Evolutionary conservation across 176 grass and related monocot genomes (phyloP), one percentile per base, ranked within the genome.

Genomic region (Typha latifolia): DNA sequence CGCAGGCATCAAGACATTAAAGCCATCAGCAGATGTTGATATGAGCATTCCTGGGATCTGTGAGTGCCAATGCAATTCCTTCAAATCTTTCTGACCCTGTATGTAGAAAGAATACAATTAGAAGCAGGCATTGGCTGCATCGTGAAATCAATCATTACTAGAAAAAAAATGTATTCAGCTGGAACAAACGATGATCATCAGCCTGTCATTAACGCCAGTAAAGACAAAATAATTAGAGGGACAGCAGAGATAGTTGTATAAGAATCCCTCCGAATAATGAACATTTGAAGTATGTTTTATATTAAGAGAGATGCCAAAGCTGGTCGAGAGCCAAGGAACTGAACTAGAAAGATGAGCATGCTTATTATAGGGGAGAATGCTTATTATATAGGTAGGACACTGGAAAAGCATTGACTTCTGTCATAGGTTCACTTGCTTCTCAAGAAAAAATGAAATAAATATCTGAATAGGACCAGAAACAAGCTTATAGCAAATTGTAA

Each of bases 51-150:
- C 76, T 49, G 92, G 92, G 73, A 96, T 91, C 69, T 91, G 88
- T 19, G 82, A 49, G 57, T 96, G 85, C 82, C 88, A 96, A 48
- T 96, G 92, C 82, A 96, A n/a, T 78, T 96, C 88, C 74, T 96
- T 96, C 75, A 89, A 78, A 72, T 91, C 85, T 78, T 86, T 96
- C 67, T 96, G 92, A 66, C 92, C 92, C 88, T 91, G 72, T 22
- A 57, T 9, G 87, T 32, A 34, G 12, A 31, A 72, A 75, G 49
- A 21, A 13, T 79, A 48, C 69, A 61, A 12, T 29, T 29, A 29
- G 24, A 26, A 26, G 24, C 24, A 26, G 24, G 24, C 24, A 26
- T 26, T 26, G 24, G 27, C 27, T 29, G 27, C 27, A 3, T 29
- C 27, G 3, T 29, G 27, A 29, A 29, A 29, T 29, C 27, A 29